These are phyloP conservation scores for Penicillium paneum DNA, from an alignment of 2,329 filamentous ascomycete genomes.

Conservation along the genomic window DNA sequence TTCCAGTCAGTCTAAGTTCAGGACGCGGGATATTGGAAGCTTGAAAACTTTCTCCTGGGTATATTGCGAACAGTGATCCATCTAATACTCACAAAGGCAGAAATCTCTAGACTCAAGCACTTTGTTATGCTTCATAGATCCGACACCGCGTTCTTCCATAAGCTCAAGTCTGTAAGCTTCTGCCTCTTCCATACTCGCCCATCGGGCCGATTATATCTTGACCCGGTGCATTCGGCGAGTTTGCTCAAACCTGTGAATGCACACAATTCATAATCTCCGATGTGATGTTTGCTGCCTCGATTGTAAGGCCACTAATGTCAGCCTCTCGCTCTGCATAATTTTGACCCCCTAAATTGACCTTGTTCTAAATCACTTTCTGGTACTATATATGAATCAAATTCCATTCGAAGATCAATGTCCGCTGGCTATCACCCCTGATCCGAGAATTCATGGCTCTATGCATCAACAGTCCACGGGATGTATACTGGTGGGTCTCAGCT, in stretches of 20 bases:
- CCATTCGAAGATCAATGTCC: neutral
- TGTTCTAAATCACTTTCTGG: too few relatives aligned
- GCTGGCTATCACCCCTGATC: neutral
- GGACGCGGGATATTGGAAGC: neutral
- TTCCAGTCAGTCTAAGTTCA: neutral
- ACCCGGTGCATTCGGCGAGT: slow-evolving; percentile 1
- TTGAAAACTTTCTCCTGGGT: neutral
- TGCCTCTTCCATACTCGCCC: slow-evolving; percentile 40
- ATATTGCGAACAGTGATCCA: neutral
- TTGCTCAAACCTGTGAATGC: neutral
- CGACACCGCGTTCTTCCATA: slow-evolving; percentile 39
- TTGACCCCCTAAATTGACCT: too few relatives aligned
- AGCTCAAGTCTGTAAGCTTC: slow-evolving; percentile 36
- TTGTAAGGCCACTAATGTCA: neutral
- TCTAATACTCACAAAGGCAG: slow-evolving; percentile 16
- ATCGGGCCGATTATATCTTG: slow-evolving; percentile 23
- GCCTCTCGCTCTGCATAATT: neutral
- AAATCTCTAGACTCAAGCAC: slow-evolving; percentile 15
- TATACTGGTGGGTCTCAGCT: neutral
- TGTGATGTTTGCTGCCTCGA: neutral
- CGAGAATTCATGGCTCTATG: neutral
- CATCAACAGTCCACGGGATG: neutral
- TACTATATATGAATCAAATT: too few relatives aligned
- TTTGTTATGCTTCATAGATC: slow-evolving; percentile 6
- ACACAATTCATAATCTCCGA: neutral